phyloP scores from a whole-genome alignment of 306 rosid genomes.

The Corylus heterophylla region DNA sequence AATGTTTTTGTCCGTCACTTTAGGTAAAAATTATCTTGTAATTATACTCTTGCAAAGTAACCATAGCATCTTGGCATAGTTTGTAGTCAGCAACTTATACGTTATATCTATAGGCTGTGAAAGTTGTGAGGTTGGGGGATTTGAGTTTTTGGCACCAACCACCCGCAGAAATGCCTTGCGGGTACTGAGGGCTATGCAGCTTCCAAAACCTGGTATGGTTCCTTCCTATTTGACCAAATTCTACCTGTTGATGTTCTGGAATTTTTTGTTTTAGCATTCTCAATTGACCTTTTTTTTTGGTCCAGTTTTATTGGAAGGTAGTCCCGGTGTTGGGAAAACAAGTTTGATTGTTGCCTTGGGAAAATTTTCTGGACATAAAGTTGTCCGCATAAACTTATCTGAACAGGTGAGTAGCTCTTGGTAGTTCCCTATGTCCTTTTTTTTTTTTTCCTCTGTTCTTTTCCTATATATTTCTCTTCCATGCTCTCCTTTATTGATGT shows the following conservation, averaged over 20 bases:
- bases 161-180: conserved; percentile 71
- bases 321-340: conserved; percentile 99
- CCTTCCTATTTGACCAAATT: conserved; percentile 5
- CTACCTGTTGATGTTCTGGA: not conserved
- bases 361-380: conserved; percentile 73
- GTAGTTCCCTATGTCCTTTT: not conserved
- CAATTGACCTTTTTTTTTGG: conserved; percentile 18
- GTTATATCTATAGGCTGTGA: conserved; percentile 49
- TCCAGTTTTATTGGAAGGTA: conserved; percentile 89
- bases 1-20: not conserved
- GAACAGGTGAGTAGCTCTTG: conserved; percentile 71
- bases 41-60: not conserved
- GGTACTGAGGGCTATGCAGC: conserved; percentile 94
- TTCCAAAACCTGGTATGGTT: conserved; percentile 76
- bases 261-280: conserved; percentile 16
- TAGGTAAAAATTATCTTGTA: not conserved
- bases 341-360: conserved; percentile 90
- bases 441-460: not conserved
- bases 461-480: not conserved
- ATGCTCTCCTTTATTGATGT: not conserved
- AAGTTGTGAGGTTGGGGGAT: conserved; percentile 47
- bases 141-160: conserved; percentile 84
- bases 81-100: conserved; percentile 2
- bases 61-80: not conserved
- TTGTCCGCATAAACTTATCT: conserved; percentile 85